Conservation (phyloP, 225 moss, liverwort and hornwort genomes). For the Sphagnum tenellum region DNA sequence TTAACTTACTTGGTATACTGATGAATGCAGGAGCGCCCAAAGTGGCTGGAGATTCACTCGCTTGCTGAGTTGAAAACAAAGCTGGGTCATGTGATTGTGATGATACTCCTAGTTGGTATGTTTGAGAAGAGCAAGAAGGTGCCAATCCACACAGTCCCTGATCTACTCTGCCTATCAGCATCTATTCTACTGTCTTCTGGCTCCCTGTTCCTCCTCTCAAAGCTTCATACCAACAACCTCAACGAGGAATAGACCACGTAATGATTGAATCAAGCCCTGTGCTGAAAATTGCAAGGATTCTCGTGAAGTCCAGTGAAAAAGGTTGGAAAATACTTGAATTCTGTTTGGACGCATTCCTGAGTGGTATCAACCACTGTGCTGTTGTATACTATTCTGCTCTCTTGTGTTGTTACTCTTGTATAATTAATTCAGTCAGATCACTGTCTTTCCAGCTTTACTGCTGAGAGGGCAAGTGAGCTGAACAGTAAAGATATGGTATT, state of each 20-base stretch:
- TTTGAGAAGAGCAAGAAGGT: slow-evolving; percentile 99
- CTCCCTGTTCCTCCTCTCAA: slow-evolving; percentile 61
- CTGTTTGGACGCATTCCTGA: too few species aligned
- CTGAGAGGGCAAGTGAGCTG: too few species aligned
- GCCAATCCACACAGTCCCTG: slow-evolving; percentile 55
- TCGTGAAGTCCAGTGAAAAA: too few species aligned
- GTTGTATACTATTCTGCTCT: too few species aligned
- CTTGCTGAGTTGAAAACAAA: slow-evolving; percentile 95
- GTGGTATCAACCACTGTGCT: too few species aligned
- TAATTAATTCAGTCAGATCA: too few species aligned
- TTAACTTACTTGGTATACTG: background rate
- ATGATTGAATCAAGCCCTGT: too few species aligned
- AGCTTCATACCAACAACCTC: slow-evolving; percentile 30
- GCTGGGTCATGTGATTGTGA: slow-evolving; percentile 95
- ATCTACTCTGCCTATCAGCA: slow-evolving; percentile 77
- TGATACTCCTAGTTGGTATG: slow-evolving; percentile 97
- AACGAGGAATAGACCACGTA: background rate
- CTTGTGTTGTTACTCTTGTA: too few species aligned
- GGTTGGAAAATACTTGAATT: too few species aligned
- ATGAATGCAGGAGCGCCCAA: slow-evolving; percentile 66
- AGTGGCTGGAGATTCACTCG: slow-evolving; percentile 93
- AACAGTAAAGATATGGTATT: too few species aligned
- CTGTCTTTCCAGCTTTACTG: too few species aligned
- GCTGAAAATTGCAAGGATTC: too few species aligned
- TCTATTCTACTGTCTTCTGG: slow-evolving; percentile 85